phyloP scores from a whole-genome alignment of 441 rosid genomes.

The Syzygium malaccense region DNA sequence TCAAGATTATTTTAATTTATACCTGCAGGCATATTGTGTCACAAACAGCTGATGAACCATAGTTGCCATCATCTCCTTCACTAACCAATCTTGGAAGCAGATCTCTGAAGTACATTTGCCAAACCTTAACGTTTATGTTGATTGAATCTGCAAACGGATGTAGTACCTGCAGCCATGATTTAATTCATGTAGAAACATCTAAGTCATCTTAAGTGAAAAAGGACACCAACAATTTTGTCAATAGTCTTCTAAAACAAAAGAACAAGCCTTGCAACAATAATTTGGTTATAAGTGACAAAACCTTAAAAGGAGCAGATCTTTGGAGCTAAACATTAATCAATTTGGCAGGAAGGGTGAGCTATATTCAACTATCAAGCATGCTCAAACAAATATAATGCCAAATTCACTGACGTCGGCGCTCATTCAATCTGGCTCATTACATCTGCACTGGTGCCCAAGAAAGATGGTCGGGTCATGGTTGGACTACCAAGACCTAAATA shows the following conservation, averaged over 20 bases:
- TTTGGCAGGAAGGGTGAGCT: neutral
- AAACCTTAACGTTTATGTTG: slow-evolving; percentile 66
- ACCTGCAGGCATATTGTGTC: slow-evolving; percentile 90
- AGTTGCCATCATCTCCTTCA: slow-evolving; percentile 88
- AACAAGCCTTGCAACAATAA: neutral
- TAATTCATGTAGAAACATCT: neutral
- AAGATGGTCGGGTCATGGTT: neutral
- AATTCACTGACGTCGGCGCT: neutral
- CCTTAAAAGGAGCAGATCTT: neutral
- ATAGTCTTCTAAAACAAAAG: neutral
- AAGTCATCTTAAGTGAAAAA: neutral
- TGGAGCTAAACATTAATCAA: neutral
- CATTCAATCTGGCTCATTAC: neutral
- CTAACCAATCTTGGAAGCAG: slow-evolving; percentile 71
- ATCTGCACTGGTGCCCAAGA: neutral
- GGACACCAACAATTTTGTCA: neutral
- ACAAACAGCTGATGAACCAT: slow-evolving; percentile 88
- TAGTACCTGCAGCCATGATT: slow-evolving; percentile 41
- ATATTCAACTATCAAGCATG: neutral
- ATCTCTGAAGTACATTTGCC: slow-evolving; percentile 87
- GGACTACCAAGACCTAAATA: neutral
- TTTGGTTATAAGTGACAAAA: neutral
- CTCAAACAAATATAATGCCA: neutral
- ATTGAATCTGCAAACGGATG: slow-evolving; percentile 71
- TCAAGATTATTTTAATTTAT: neutral